These are phyloP conservation scores for Pulicaria dysenterica DNA, from an alignment of 129 eudicot genomes.

Conservation along the genomic window DNA sequence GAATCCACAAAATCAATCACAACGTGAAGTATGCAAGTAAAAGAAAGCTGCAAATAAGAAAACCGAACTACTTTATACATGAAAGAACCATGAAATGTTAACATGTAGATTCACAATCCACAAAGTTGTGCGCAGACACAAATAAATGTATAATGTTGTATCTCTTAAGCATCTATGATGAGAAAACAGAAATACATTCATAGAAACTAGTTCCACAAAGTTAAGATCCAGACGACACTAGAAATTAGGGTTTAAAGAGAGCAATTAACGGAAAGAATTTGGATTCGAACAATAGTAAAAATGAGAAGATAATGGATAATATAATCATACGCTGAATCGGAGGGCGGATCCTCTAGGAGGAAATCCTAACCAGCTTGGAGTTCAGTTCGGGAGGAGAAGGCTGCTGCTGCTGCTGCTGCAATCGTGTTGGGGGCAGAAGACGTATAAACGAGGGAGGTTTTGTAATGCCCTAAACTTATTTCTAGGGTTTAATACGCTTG, in stretches of 20 bases:
- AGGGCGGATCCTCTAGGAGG: slow-evolving; percentile 40
- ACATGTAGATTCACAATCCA: background rate
- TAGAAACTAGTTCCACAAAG: slow-evolving; percentile 7
- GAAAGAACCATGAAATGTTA: background rate
- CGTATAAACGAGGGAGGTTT: slow-evolving; percentile 16
- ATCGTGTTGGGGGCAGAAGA: background rate
- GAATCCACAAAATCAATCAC: background rate
- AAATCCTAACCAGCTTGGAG: slow-evolving; percentile 41
- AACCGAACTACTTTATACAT: too few relatives aligned
- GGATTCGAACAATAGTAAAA: background rate
- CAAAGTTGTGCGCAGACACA: background rate
- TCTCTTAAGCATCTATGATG: background rate
- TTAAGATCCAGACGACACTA: background rate
- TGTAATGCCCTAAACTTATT: slow-evolving; percentile 7
- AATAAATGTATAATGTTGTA: background rate
- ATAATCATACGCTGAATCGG: slow-evolving; percentile 27
- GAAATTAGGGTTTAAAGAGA: background rate
- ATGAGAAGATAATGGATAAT: background rate
- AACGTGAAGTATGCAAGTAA: background rate
- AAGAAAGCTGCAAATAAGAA: background rate
- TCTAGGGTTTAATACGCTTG: slow-evolving; percentile 32
- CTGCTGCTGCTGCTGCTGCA: slow-evolving; percentile 25
- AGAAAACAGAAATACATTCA: background rate
- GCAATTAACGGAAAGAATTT: background rate
- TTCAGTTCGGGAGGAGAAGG: slow-evolving; percentile 37